A percentile compares a stretch with the other conserved stretches of the same genome.
phyloP scores from a whole-genome alignment of 768 basidiomycete genomes.

The Pleurotus giganteus region DNA sequence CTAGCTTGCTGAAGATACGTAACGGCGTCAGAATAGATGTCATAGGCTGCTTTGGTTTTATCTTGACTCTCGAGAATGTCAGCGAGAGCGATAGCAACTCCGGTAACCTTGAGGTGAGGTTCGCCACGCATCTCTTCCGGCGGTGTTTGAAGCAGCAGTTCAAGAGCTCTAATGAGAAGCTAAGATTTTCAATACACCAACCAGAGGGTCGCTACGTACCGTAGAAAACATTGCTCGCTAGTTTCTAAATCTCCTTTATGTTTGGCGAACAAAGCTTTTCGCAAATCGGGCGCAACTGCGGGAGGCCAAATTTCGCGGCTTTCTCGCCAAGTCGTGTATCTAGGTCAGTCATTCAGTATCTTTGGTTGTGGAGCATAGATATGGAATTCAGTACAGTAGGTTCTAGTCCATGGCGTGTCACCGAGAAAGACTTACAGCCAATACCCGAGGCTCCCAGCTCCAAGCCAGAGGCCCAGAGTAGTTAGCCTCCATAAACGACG shows the following conservation, averaged over 20 bases:
- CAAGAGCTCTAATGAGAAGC: constrained; percentile 44
- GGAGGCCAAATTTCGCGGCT: constrained; percentile 52
- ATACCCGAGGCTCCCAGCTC: not conserved
- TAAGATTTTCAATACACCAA: constrained; percentile 8
- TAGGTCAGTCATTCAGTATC: not conserved
- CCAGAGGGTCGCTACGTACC: constrained; percentile 36
- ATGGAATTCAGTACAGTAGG: not conserved
- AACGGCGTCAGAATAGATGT: constrained; percentile 35
- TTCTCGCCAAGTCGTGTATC: constrained; percentile 4
- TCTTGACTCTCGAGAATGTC: constrained; percentile 49
- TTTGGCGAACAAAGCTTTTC: constrained; percentile 62
- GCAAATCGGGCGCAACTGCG: constrained; percentile 61
- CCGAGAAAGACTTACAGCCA: not conserved
- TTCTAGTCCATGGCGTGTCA: not conserved
- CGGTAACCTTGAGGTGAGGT: constrained; percentile 65
- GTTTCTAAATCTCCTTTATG: constrained; percentile 51
- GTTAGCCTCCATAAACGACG: not conserved
- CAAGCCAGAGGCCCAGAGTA: not conserved
- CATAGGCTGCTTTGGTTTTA: constrained; percentile 34
- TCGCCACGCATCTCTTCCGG: constrained; percentile 34
- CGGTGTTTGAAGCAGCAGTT: constrained; percentile 41
- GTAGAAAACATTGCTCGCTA: constrained; percentile 49
- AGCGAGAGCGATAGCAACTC: constrained; percentile 61
- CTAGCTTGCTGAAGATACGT: constrained; percentile 26
- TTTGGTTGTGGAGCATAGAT: not conserved